Percentiles rank a stretch among this genome's conserved stretches.
Evolutionary conservation across 2,329 filamentous ascomycete species (phyloP).

Genomic region (Fusarium guadeloupense): DNA sequence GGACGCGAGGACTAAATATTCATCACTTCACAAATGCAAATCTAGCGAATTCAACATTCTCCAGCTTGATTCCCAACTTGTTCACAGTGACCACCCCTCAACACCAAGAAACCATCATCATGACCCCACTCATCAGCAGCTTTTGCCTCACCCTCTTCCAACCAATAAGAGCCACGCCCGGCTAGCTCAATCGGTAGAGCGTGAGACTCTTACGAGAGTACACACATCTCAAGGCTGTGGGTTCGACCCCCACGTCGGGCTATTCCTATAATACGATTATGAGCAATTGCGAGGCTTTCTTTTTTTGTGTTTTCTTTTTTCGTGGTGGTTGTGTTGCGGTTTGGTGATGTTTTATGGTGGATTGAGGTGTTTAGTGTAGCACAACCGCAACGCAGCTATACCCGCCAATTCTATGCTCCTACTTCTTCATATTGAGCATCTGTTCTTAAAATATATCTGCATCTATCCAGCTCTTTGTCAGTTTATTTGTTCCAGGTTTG

Average conservation of each 20-base stretch:
- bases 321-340: neutral
- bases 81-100: neutral
- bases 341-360: neutral
- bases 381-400: no score
- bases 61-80: neutral
- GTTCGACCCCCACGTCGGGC: conserved; percentile 60
- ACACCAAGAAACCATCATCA: conserved; percentile 18
- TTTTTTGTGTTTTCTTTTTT: neutral
- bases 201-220: conserved; percentile 68
- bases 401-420: no score
- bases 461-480: no score
- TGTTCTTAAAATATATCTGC: no score
- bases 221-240: conserved; percentile 61
- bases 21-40: neutral
- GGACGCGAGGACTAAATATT: conserved; percentile 44
- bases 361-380: no score
- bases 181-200: conserved; percentile 62
- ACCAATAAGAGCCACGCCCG: conserved; percentile 37
- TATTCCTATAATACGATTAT: conserved; percentile 44
- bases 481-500: no score
- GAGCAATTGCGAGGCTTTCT: conserved; percentile 4
- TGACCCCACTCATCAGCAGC: neutral
- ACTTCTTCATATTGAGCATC: no score
- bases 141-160: neutral
- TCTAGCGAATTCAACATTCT: neutral